These are phyloP conservation scores for Ophiosphaerella narmari DNA, from an alignment of 2,329 filamentous ascomycete genomes.

Conservation along the genomic window DNA sequence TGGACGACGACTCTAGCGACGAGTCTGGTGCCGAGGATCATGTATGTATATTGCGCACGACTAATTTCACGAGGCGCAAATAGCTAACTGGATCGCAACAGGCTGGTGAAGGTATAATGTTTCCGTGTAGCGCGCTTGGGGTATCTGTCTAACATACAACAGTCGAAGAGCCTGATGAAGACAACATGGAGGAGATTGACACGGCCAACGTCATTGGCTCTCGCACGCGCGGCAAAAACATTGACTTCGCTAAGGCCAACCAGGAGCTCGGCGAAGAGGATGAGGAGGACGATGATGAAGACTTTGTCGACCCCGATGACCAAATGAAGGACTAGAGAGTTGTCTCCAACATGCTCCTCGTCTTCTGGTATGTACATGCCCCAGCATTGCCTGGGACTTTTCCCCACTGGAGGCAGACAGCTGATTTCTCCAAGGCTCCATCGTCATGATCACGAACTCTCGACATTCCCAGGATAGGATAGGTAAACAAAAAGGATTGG, in stretches of 20 bases:
- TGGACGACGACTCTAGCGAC: constrained; percentile 68
- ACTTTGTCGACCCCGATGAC: constrained; percentile 67
- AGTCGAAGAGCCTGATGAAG: constrained; percentile 70
- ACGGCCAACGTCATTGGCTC: constrained; percentile 80
- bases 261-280: constrained; percentile 75
- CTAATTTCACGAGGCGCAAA: constrained; percentile 14
- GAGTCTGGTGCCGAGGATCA: constrained; percentile 68
- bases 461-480: constrained; percentile 17
- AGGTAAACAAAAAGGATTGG: constrained; percentile 31
- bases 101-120: constrained; percentile 43
- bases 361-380: constrained; percentile 24
- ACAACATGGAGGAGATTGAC: constrained; percentile 91
- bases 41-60: constrained; percentile 48
- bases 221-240: constrained; percentile 88
- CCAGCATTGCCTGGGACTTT: not conserved
- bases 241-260: constrained; percentile 91
- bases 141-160: constrained; percentile 23
- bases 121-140: constrained; percentile 8
- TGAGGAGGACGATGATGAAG: constrained; percentile 77
- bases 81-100: constrained; percentile 31
- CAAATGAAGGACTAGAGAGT: constrained; percentile 67
- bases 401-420: not conserved
- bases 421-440: constrained; percentile 16
- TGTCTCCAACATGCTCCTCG: constrained; percentile 9
- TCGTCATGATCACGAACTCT: constrained; percentile 25